Evolutionary conservation across 2,329 filamentous ascomycete genomes (phyloP).

Genomic region (Albophoma yamanashiensis): DNA sequence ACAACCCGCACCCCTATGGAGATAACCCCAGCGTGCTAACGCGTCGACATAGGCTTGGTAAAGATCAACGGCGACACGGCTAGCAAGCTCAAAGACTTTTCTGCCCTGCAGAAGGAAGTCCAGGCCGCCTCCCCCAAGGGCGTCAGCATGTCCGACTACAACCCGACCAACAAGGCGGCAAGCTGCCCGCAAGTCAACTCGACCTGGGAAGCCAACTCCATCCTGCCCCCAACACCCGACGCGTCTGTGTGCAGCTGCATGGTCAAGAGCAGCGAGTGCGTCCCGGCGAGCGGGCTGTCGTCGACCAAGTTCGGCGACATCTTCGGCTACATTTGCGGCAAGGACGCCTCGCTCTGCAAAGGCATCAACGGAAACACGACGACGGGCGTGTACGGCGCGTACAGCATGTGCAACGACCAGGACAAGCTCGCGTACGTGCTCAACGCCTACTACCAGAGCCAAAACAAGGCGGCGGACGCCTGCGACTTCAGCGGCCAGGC

Average conservation of each 20-base stretch:
- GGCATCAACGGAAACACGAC: slow-evolving; percentile 47
- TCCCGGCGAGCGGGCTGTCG: slow-evolving; percentile 47
- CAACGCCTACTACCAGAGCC: slow-evolving; percentile 56
- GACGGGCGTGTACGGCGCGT: slow-evolving; percentile 53
- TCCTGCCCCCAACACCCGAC: slow-evolving; percentile 77
- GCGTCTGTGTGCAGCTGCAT: slow-evolving; percentile 76
- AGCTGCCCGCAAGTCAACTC: slow-evolving; percentile 57
- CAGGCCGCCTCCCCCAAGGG: slow-evolving; percentile 54
- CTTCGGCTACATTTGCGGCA: slow-evolving; percentile 66
- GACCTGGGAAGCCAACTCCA: slow-evolving; percentile 53
- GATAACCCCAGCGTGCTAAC: neutral
- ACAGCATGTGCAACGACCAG: slow-evolving; percentile 62
- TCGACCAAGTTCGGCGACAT: slow-evolving; percentile 53
- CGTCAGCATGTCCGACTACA: slow-evolving; percentile 59
- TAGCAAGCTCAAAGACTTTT: slow-evolving; percentile 63
- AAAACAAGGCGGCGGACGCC: slow-evolving; percentile 38
- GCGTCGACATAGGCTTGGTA: slow-evolving; percentile 47
- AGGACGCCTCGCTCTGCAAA: slow-evolving; percentile 43
- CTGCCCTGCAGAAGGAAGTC: slow-evolving; percentile 59
- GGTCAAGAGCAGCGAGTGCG: slow-evolving; percentile 63
- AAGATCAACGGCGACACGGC: slow-evolving; percentile 46
- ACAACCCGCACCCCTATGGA: neutral
- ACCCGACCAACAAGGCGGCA: slow-evolving; percentile 59
- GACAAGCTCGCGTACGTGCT: slow-evolving; percentile 66
- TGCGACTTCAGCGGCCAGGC: slow-evolving; percentile 66